Evolutionary conservation across 2,329 filamentous ascomycete species (phyloP), one percentile per base, ranked within the genome.

Genomic region (Hymenoscyphus linearis): DNA sequence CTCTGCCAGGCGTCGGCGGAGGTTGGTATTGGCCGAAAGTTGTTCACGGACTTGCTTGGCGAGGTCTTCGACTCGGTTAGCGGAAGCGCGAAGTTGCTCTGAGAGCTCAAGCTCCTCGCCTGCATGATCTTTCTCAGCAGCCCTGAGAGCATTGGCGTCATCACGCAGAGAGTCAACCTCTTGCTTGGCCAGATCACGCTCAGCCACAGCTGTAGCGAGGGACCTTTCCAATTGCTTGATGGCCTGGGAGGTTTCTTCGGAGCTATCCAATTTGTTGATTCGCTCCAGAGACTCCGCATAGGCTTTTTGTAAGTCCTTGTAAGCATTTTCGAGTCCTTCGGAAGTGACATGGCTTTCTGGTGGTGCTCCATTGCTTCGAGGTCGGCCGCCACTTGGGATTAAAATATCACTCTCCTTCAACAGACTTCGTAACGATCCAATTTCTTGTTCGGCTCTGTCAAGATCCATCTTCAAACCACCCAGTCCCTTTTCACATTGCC

Each of bases 381-480:
- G 61, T 82, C 76, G 16, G 82, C 82, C 53, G 40, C 62, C 65
- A 10, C 85, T 85, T 0, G 88, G 86, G 26, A 90, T 85, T 47
- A 87, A 79, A 60, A 93, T 91, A 70, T 97, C 92, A 67, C 93
- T 89, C 73, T 96, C 91, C 63, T 87, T 80, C 22, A 98, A 82
- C 27, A 98, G 79, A 35, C 80, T 83, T 52, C 91, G 86, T 47
- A 99, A 82, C n/a, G 90, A 90, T 47, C 85, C 80, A 34, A 96
- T 96, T 76, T 99, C 95, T 73, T 95, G 90, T 74, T 97, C 91
- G 27, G 95, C 93, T 64, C 93, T 90, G 75, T 98, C 95, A 50
- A 99, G 84, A 72, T 98, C 93, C 89, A 96, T 97, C 78, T 96
- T 96, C 60, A 98, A 78, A 60, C 93, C 91, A 58, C 85, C 83